Conservation (phyloP, 768 basidiomycete species). For the Favolaschia claudopus region DNA sequence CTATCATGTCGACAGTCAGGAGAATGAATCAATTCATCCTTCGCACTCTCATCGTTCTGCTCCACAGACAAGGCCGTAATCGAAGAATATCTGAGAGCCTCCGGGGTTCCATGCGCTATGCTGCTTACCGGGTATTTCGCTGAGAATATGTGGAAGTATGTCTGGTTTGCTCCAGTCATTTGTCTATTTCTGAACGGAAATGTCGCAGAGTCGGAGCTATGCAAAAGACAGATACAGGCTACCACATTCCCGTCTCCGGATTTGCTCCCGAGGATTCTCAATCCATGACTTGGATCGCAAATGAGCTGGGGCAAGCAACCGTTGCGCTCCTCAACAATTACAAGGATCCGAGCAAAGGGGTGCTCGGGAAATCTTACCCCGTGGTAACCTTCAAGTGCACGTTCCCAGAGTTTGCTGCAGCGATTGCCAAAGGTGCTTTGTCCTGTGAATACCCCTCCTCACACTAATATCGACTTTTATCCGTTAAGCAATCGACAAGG, state of each 20-base stretch:
- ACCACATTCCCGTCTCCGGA: constrained; percentile 11
- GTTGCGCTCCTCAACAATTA: constrained; percentile 26
- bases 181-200: background rate
- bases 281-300: constrained; percentile 19
- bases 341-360: background rate
- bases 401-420: constrained; percentile 20
- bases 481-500: constrained; percentile 19
- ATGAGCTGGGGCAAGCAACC: constrained; percentile 17
- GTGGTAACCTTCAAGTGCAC: constrained; percentile 21
- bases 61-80: constrained; percentile 25
- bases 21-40: background rate
- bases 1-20: constrained; percentile 35
- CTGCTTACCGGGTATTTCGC: constrained; percentile 17
- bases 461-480: background rate
- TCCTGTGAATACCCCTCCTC: background rate
- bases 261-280: constrained; percentile 10
- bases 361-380: constrained; percentile 18
- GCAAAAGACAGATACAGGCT: constrained; percentile 12
- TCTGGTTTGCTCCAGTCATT: background rate
- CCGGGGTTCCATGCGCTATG: constrained; percentile 19
- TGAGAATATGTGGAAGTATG: constrained; percentile 28
- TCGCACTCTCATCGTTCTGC: no score
- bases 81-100: constrained; percentile 18
- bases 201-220: constrained; percentile 6
- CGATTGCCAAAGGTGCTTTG: constrained; percentile 24